These are phyloP conservation scores for Colletotrichum sojae DNA, from an alignment of 2,329 filamentous ascomycete species.

Conservation along the genomic window DNA sequence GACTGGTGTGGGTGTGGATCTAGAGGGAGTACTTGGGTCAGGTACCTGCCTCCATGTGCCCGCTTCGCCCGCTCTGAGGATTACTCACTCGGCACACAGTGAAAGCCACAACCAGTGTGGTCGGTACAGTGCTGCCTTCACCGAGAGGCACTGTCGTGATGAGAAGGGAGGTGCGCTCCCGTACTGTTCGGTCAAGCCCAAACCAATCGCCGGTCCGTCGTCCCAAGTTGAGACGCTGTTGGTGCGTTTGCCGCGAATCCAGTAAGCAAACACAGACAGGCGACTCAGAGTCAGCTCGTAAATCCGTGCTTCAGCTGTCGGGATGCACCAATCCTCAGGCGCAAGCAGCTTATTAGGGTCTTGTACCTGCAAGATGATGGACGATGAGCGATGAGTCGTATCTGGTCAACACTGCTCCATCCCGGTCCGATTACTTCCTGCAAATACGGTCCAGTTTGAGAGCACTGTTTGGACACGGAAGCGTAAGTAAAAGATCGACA, in stretches of 20 bases:
- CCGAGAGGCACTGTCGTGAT: neutral
- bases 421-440: too few relatives aligned
- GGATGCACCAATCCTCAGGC: constrained; percentile 12
- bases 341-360: neutral
- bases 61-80: neutral
- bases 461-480: neutral
- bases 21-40: neutral
- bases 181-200: neutral
- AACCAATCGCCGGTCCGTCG: constrained; percentile 24
- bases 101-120: constrained; percentile 1
- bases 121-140: constrained; percentile 11
- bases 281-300: constrained; percentile 12
- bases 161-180: neutral
- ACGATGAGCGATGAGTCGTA: neutral
- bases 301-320: constrained; percentile 27
- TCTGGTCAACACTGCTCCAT: too few relatives aligned
- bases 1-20: neutral
- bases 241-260: constrained; percentile 24
- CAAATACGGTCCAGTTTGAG: too few relatives aligned
- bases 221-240: constrained; percentile 14
- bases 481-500: constrained; percentile 1
- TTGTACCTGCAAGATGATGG: neutral
- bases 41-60: neutral
- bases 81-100: constrained; percentile 25
- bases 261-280: constrained; percentile 15